Evolutionary conservation across 2,329 filamentous ascomycete genomes (phyloP), one percentile per base, ranked within the genome.

Genomic region (Proliferodiscus dingleyae): DNA sequence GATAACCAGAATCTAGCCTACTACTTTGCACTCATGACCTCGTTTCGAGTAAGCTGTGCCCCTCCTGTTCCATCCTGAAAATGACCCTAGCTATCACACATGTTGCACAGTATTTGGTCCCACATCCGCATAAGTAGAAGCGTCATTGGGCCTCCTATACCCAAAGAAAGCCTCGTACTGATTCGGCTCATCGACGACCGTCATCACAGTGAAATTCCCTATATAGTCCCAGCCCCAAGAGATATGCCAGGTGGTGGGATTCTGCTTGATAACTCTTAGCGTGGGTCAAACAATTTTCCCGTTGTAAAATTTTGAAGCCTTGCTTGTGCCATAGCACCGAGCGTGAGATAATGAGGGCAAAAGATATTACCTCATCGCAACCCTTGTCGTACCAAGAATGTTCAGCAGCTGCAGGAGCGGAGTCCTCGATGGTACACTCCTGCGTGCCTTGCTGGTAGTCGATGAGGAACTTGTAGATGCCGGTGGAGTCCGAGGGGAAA

Each of bases 161-260:
- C 53, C 53, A 41, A 54, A 56, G 26, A 46, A 56, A 11, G 51
- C 51, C 33, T 41, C 47, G 7, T 37, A 37, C 2, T 46, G 33
- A 13, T 22, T 36, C 9, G 45, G 22, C 24, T 9, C 30, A 21
- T 56, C 33, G 4, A 51, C 43, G 2, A 47, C 32, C 11, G 53
- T 56, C 43, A 52, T 18, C 11, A 56, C 53, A 1, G 49, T 47
- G 41, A 54, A 56, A 30, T 52, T 42, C 5, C 22, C 28, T 10
- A 28, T 6, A 16, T 46, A 44, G 28, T 52, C 39, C 49, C 50
- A 54, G 11, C 52, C 52, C 52, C 52, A 54, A 5, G 47, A 52
- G 33, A 54, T 33, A 6, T 45, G 13, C 43, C 45, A 54, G 22
- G 29, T 40, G 13, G 28, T 13, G 15, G n/a, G n/a, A n/a, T 41